phyloP scores from a whole-genome alignment of 805 yeast species.

The Lachancea dasiensis region DNA sequence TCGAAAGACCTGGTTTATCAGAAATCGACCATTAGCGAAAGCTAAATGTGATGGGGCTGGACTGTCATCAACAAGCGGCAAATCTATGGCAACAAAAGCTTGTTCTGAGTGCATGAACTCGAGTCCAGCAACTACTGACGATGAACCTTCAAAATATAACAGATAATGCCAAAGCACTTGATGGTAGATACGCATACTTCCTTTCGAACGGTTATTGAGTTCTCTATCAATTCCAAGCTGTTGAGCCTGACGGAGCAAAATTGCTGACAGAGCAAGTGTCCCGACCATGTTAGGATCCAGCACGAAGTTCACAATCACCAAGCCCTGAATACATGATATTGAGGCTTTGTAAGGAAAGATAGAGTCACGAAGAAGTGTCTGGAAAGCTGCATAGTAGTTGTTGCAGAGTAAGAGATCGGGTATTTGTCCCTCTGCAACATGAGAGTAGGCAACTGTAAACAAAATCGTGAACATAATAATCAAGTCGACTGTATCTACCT shows the following conservation, averaged over 20 bases:
- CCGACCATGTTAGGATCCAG: slow-evolving; percentile 29
- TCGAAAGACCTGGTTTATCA: slow-evolving; percentile 18
- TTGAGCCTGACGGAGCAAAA: slow-evolving; percentile 26
- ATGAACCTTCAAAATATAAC: slow-evolving; percentile 27
- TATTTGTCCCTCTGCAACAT: slow-evolving; percentile 22
- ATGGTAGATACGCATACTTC: background rate
- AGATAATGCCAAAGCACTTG: slow-evolving; percentile 22
- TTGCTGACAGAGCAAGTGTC: slow-evolving; percentile 21
- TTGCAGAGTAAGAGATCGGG: slow-evolving; percentile 21
- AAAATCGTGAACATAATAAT: slow-evolving; percentile 19
- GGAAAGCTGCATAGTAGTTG: slow-evolving; percentile 21
- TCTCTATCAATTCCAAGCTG: slow-evolving; percentile 21
- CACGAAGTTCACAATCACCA: slow-evolving; percentile 21
- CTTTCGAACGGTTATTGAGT: background rate
- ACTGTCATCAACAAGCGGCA: slow-evolving; percentile 8
- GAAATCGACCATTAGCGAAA: slow-evolving; percentile 23
- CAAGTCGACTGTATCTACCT: slow-evolving; percentile 1
- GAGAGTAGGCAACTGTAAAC: slow-evolving; percentile 22
- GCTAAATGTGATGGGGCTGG: slow-evolving; percentile 13
- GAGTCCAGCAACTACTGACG: slow-evolving; percentile 28
- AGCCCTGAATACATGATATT: slow-evolving; percentile 23
- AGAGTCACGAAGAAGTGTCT: slow-evolving; percentile 14
- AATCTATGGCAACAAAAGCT: slow-evolving; percentile 11
- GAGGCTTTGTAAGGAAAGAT: slow-evolving; percentile 21
- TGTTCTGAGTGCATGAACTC: slow-evolving; percentile 18